These are phyloP conservation scores for Aspergillus awamori DNA, from an alignment of 2,329 filamentous ascomycete genomes.

Conservation along the genomic window DNA sequence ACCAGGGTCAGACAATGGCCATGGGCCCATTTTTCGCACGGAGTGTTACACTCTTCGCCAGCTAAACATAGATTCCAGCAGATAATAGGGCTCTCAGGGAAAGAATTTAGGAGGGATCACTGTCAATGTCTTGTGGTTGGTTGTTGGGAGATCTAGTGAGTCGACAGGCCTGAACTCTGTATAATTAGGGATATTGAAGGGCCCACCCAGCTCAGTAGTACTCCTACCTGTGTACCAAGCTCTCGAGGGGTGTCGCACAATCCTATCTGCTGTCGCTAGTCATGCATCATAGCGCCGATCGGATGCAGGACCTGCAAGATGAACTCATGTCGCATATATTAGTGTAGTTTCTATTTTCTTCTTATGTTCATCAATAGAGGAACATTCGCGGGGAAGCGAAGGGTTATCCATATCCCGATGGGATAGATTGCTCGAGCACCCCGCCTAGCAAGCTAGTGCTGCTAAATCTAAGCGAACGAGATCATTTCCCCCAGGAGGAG, in stretches of 20 bases:
- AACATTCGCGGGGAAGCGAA: slow-evolving; percentile 9
- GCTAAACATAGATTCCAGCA: background rate
- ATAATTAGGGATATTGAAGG: slow-evolving; percentile 1
- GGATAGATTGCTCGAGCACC: background rate
- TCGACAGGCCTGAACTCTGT: background rate
- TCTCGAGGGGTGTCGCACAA: background rate
- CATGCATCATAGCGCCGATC: slow-evolving; percentile 16
- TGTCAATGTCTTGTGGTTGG: background rate
- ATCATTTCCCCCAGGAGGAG: slow-evolving; percentile 12
- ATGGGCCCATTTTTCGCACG: background rate
- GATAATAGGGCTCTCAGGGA: background rate
- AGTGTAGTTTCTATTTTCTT: slow-evolving; percentile 12
- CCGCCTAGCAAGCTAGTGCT: slow-evolving; percentile 13
- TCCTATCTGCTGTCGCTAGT: background rate
- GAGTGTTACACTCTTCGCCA: background rate
- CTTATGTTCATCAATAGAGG: slow-evolving; percentile 2
- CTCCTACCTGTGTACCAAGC: no score
- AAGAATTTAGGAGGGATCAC: no score
- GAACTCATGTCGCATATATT: background rate
- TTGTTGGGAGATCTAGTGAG: background rate
- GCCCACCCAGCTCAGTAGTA: background rate
- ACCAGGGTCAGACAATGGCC: background rate
- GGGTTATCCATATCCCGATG: slow-evolving; percentile 11
- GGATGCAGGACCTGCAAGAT: slow-evolving; percentile 4
- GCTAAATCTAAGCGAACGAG: slow-evolving; percentile 1